These are phyloP conservation scores for Zasmidium cellare DNA, from an alignment of 2,329 filamentous ascomycete species.

Conservation along the genomic window DNA sequence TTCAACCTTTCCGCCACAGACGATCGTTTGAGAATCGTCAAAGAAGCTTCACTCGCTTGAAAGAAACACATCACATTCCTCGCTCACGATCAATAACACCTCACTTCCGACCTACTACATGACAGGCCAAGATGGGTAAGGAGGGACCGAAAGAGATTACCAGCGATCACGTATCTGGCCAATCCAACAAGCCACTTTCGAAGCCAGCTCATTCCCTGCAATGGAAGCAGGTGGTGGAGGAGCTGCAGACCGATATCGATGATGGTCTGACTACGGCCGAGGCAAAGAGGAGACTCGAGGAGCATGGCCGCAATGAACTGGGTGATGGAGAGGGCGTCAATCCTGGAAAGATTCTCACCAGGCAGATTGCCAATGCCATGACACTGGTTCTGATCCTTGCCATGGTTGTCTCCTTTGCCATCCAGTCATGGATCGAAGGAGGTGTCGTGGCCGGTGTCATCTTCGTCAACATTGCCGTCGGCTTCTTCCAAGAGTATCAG, in stretches of 20 bases:
- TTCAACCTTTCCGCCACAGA: neutral
- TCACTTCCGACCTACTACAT: neutral
- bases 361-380: slow-evolving; percentile 77
- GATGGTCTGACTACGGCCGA: slow-evolving; percentile 64
- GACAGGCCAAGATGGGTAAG: slow-evolving; percentile 42
- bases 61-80: slow-evolving; percentile 7
- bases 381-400: slow-evolving; percentile 59
- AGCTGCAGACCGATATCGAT: slow-evolving; percentile 64
- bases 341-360: slow-evolving; percentile 71
- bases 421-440: slow-evolving; percentile 50
- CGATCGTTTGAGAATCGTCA: neutral
- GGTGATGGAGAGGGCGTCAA: slow-evolving; percentile 66
- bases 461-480: slow-evolving; percentile 46
- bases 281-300: slow-evolving; percentile 58
- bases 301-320: slow-evolving; percentile 69
- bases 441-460: slow-evolving; percentile 50
- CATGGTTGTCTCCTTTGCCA: slow-evolving; percentile 51
- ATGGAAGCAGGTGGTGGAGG: slow-evolving; percentile 53
- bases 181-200: slow-evolving; percentile 54
- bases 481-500: slow-evolving; percentile 49
- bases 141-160: slow-evolving; percentile 12
- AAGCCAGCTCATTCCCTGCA: slow-evolving; percentile 63
- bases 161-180: slow-evolving; percentile 31
- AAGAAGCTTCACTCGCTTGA: neutral
- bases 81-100: neutral